phyloP scores from a whole-genome alignment of 768 basidiomycete genomes.

The Collybiopsis luxurians region DNA sequence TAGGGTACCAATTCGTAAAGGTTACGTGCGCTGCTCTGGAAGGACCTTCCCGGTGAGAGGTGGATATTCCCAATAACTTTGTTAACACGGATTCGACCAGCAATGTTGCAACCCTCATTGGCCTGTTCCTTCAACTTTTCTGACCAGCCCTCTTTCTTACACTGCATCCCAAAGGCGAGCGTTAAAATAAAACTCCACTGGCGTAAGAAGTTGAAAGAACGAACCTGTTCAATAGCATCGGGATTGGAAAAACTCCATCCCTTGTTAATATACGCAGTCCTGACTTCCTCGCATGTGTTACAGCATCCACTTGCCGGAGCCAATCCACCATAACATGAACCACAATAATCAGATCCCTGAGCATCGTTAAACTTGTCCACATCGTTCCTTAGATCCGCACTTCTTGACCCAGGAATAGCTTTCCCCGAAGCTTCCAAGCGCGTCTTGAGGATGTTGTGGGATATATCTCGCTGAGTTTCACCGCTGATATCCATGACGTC shows the following conservation, averaged over 20 bases:
- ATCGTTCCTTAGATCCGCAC: slow-evolving; percentile 78
- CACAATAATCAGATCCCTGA: slow-evolving; percentile 72
- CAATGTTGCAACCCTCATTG: slow-evolving; percentile 91
- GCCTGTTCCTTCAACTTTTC: slow-evolving; percentile 92
- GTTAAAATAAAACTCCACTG: neutral
- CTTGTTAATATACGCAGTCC: slow-evolving; percentile 82
- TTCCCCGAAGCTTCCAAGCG: slow-evolving; percentile 63
- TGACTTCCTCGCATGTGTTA: slow-evolving; percentile 93
- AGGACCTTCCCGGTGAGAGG: slow-evolving; percentile 92
- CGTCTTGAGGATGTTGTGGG: slow-evolving; percentile 86
- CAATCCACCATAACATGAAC: slow-evolving; percentile 92
- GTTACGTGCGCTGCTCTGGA: slow-evolving; percentile 79
- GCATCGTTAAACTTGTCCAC: slow-evolving; percentile 73
- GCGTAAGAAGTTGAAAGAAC: slow-evolving; percentile 16
- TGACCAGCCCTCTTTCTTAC: slow-evolving; percentile 90
- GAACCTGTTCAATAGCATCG: slow-evolving; percentile 87
- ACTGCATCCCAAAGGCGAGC: slow-evolving; percentile 43
- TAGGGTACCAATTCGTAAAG: slow-evolving; percentile 93
- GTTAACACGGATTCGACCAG: slow-evolving; percentile 91
- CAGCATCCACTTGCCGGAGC: slow-evolving; percentile 83
- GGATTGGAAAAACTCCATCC: slow-evolving; percentile 97
- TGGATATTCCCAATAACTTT: slow-evolving; percentile 97
- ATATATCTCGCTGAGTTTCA: slow-evolving; percentile 87
- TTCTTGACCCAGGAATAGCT: slow-evolving; percentile 52
- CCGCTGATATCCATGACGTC: slow-evolving; percentile 99